Evolutionary conservation across 177 flowering plant species (phyloP).

Genomic region (Telopea speciosissima): DNA sequence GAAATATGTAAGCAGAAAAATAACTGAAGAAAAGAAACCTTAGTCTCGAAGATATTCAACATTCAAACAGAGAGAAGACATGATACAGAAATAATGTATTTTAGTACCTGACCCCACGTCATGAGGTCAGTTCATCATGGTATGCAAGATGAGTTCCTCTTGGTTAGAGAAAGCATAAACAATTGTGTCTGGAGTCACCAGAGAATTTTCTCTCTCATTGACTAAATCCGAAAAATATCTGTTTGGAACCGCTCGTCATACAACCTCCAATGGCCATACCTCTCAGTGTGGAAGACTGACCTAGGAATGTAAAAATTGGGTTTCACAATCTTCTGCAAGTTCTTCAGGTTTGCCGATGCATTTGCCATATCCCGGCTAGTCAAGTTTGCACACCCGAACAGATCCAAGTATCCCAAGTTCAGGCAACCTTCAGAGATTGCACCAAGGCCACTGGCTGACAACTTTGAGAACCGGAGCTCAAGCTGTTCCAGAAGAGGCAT

Average conservation of each 20-base stretch:
- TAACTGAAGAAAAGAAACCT: too few relatives aligned
- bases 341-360: conserved; percentile 43
- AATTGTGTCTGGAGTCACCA: background rate
- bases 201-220: background rate
- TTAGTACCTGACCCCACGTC: background rate
- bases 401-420: conserved; percentile 57
- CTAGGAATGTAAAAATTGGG: conserved; percentile 75
- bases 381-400: conserved; percentile 74
- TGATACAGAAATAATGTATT: too few relatives aligned
- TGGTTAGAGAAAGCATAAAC: background rate
- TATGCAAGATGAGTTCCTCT: too few relatives aligned
- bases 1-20: too few relatives aligned
- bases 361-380: conserved; percentile 57
- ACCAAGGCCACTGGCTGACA: conserved; percentile 56
- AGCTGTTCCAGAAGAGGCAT: conserved; percentile 68
- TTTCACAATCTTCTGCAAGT: conserved; percentile 57
- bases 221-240: conserved; percentile 65
- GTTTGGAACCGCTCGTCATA: conserved; percentile 89
- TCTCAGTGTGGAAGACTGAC: conserved; percentile 57
- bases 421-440: conserved; percentile 53
- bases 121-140: too few relatives aligned
- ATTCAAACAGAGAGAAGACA: too few relatives aligned
- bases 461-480: conserved; percentile 67
- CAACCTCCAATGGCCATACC: conserved; percentile 87
- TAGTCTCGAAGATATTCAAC: too few relatives aligned